Evolutionary conservation across 495 filamentous ascomycete genomes (phyloP).

Genomic region (Penicillium flavigenum): DNA sequence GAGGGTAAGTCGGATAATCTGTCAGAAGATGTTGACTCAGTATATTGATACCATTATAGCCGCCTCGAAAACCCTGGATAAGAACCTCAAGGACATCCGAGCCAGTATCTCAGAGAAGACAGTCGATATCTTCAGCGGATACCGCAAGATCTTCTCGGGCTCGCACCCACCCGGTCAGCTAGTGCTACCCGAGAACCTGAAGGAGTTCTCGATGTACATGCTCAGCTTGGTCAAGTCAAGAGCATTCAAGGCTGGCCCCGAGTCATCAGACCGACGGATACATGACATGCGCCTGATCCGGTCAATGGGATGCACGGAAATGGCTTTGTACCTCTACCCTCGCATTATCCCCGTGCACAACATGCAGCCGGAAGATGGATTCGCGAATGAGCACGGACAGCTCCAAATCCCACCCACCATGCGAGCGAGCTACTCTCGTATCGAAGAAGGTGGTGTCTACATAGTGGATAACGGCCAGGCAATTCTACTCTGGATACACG

Average conservation of each 20-base stretch:
- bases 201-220: conserved; percentile 97
- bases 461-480: conserved; percentile 95
- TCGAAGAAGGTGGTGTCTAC: conserved; percentile 96
- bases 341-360: conserved; percentile 90
- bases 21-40: conserved; percentile 5
- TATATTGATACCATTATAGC: conserved; percentile 43
- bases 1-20: conserved; percentile 53
- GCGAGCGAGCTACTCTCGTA: conserved; percentile 84
- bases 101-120: conserved; percentile 83
- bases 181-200: conserved; percentile 91
- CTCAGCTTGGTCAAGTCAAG: conserved; percentile 88
- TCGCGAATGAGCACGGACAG: conserved; percentile 84
- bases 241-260: conserved; percentile 90
- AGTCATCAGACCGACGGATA: conserved; percentile 86
- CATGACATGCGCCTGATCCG: conserved; percentile 90
- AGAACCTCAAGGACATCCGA: conserved; percentile 83
- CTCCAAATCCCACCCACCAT: conserved; percentile 64
- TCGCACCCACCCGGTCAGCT: conserved; percentile 90
- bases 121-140: conserved; percentile 89
- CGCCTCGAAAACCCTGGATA: conserved; percentile 75
- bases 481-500: conserved; percentile 86
- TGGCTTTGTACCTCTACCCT: conserved; percentile 93
- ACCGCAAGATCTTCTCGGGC: conserved; percentile 84
- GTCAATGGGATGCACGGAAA: conserved; percentile 77
- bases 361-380: conserved; percentile 72